Conservation (phyloP, 306 rosid genomes). For the Medicago arabica region DNA sequence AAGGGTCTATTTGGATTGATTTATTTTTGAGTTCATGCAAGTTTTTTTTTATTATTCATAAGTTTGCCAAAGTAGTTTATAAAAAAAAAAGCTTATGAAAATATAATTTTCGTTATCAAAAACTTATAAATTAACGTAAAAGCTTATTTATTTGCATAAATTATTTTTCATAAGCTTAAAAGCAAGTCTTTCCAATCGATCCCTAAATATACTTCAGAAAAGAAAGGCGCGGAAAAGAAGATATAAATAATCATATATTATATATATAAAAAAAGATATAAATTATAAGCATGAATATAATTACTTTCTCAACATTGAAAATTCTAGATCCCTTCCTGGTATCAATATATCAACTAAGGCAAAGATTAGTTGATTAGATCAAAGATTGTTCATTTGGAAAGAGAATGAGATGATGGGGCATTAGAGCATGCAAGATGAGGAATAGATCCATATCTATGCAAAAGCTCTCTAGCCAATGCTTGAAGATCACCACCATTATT, state of each 20-base stretch:
- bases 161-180: no score
- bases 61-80: no score
- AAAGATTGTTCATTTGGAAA: constrained; percentile 58
- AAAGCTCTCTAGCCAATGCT: constrained; percentile 73
- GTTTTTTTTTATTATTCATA: no score
- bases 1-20: no score
- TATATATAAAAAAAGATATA: constrained; percentile 14
- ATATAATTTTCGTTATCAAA: no score
- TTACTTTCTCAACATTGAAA: constrained; percentile 54
- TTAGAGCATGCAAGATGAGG: no score
- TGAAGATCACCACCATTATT: constrained; percentile 68
- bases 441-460: constrained; percentile 58
- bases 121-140: no score
- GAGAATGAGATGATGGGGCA: constrained; percentile 52
- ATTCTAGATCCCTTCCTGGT: constrained; percentile 38
- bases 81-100: no score
- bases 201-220: no score
- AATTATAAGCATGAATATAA: constrained; percentile 38
- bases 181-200: no score
- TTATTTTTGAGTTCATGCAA: no score
- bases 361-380: constrained; percentile 46
- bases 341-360: constrained; percentile 40
- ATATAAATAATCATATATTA: background rate
- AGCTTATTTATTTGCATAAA: no score
- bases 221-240: background rate